Conservation (phyloP, 2,329 filamentous ascomycete species). For the Ilyonectria sp. region DNA sequence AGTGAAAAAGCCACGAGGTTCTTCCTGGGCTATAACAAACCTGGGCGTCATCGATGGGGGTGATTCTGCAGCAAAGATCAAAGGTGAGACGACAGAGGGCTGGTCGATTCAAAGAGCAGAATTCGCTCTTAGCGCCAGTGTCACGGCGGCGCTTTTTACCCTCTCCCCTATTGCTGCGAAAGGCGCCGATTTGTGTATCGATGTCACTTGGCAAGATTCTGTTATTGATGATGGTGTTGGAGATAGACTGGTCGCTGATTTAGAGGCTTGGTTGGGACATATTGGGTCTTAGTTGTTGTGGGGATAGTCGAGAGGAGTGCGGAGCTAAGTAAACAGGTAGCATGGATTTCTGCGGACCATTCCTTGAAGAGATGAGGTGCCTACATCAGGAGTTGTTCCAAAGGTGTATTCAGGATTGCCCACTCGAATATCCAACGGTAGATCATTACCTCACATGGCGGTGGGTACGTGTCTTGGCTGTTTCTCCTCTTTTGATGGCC, state of each 20-base stretch:
- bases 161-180: background rate
- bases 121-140: background rate
- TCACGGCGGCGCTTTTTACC: background rate
- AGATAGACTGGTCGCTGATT: background rate
- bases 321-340: too few species aligned
- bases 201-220: background rate
- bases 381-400: too few species aligned
- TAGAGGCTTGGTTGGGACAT: slow-evolving; percentile 3
- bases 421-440: too few species aligned
- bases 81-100: background rate
- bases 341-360: too few species aligned
- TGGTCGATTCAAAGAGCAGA: background rate
- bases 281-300: background rate
- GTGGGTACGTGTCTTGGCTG: too few species aligned
- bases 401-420: too few species aligned
- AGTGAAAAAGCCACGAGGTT: background rate
- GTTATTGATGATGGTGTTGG: background rate
- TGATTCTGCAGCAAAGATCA: background rate
- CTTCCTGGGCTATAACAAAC: background rate
- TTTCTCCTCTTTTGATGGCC: too few species aligned
- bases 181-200: background rate
- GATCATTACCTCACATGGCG: too few species aligned
- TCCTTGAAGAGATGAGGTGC: too few species aligned
- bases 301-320: too few species aligned
- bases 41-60: background rate